Conservation (phyloP, 306 rosid genomes). For the Lathyrus sativus region DNA sequence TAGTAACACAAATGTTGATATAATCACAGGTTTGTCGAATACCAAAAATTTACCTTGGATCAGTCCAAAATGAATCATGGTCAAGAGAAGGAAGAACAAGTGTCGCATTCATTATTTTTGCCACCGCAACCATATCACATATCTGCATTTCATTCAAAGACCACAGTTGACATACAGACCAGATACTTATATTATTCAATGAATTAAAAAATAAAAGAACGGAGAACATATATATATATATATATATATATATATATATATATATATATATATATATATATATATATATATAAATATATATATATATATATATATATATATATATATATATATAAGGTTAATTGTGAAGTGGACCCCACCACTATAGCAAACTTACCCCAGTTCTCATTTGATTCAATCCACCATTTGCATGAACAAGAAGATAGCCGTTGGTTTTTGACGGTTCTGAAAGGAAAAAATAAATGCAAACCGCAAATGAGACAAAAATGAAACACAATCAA, state of each 20-base stretch:
- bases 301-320: too few species aligned
- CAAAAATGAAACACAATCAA: background rate
- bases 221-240: too few species aligned
- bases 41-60: slow-evolving; percentile 67
- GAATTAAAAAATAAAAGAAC: too few species aligned
- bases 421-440: slow-evolving; percentile 76
- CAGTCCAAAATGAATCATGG: slow-evolving; percentile 96
- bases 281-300: too few species aligned
- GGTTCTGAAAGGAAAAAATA: slow-evolving; percentile 43
- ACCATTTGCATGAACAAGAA: slow-evolving; percentile 94
- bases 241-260: too few species aligned
- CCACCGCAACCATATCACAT: slow-evolving; percentile 99
- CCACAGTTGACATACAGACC: too few species aligned
- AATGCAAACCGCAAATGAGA: slow-evolving; percentile 22
- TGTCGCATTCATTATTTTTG: slow-evolving; percentile 94
- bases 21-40: background rate
- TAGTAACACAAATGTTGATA: slow-evolving; percentile 7
- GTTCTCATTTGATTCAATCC: slow-evolving; percentile 99
- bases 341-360: background rate
- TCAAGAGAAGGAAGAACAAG: slow-evolving; percentile 95
- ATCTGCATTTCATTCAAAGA: slow-evolving; percentile 55
- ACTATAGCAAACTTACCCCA: slow-evolving; percentile 59
- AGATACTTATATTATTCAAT: too few species aligned
- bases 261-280: too few species aligned
- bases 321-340: background rate